These are phyloP conservation scores for Termitomyces sp. DNA, from an alignment of 768 basidiomycete species.

Conservation along the genomic window DNA sequence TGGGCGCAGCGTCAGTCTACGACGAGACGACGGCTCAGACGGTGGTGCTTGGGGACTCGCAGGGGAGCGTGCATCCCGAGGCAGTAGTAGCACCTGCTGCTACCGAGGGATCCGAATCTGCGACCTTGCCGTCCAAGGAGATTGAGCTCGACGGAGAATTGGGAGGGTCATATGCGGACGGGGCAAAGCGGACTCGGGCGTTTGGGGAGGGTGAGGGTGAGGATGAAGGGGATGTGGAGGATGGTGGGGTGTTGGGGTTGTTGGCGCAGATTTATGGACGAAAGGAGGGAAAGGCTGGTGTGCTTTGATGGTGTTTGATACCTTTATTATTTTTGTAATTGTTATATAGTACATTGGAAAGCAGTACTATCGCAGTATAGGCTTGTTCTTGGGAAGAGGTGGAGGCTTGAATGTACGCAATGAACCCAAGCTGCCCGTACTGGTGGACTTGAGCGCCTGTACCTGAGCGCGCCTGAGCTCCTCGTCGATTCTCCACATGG, in stretches of 20 bases:
- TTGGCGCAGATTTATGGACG: constrained; percentile 83
- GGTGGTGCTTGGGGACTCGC: constrained; percentile 73
- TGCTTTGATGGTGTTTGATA: constrained; percentile 28
- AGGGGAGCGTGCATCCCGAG: constrained; percentile 41
- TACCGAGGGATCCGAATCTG: constrained; percentile 6
- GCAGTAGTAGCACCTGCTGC: not conserved
- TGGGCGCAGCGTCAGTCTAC: constrained; percentile 47
- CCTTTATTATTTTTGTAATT: constrained; percentile 6
- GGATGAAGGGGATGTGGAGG: constrained; percentile 67
- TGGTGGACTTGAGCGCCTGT: constrained; percentile 30
- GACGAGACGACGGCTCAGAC: constrained; percentile 62
- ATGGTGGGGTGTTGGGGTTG: constrained; percentile 82
- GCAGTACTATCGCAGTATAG: constrained; percentile 25
- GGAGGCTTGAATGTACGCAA: constrained; percentile 18
- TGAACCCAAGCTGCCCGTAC: constrained; percentile 18
- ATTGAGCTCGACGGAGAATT: constrained; percentile 52
- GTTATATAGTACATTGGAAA: not conserved
- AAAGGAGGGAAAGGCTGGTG: constrained; percentile 46
- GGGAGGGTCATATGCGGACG: constrained; percentile 77
- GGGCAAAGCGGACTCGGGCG: constrained; percentile 37
- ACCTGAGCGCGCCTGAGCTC: constrained; percentile 63
- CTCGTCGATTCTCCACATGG: constrained; percentile 88
- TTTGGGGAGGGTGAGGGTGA: constrained; percentile 45
- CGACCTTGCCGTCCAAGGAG: constrained; percentile 40
- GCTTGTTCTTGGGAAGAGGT: constrained; percentile 17